Evolutionary conservation across 192 early-diverging fungal genomes (phyloP).

Genomic region (Rhizoclosmatium sp.): DNA sequence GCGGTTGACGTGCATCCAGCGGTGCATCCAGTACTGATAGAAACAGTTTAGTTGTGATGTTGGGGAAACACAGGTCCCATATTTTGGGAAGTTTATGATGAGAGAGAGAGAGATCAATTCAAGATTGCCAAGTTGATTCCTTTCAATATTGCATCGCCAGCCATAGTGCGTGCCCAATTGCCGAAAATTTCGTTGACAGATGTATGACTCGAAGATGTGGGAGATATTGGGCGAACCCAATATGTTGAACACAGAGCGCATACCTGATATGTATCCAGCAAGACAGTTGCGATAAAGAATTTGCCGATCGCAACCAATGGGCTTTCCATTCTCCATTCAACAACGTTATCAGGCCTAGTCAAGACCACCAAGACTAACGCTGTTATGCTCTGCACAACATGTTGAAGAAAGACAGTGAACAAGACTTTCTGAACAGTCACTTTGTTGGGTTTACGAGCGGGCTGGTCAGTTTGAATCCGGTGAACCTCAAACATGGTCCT

Average conservation of each 20-base stretch:
- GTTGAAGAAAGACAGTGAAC: slow-evolving; percentile 71
- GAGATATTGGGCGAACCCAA: too few relatives aligned
- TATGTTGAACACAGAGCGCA: not conserved
- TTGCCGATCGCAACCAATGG: slow-evolving; percentile 44
- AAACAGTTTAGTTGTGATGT: slow-evolving; percentile 67
- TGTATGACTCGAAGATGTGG: too few relatives aligned
- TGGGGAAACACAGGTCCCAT: slow-evolving; percentile 67
- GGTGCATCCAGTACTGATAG: slow-evolving; percentile 75
- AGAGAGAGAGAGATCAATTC: slow-evolving; percentile 60
- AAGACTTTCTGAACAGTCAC: slow-evolving; percentile 72
- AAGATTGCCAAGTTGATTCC: too few relatives aligned
- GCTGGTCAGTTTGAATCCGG: slow-evolving; percentile 66
- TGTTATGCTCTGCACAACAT: slow-evolving; percentile 66
- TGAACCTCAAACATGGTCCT: slow-evolving; percentile 72
- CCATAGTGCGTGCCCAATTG: too few relatives aligned
- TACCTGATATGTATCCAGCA: slow-evolving; percentile 60
- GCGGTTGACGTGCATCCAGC: slow-evolving; percentile 73
- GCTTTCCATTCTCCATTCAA: slow-evolving; percentile 43
- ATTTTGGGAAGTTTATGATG: slow-evolving; percentile 70
- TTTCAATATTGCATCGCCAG: too few relatives aligned
- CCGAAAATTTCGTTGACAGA: too few relatives aligned
- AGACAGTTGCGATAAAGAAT: slow-evolving; percentile 42
- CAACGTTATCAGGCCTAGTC: slow-evolving; percentile 42
- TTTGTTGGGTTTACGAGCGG: slow-evolving; percentile 64
- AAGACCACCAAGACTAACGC: slow-evolving; percentile 49